These are phyloP conservation scores for Fusarium luffae DNA, from an alignment of 2,329 filamentous ascomycete species.

Conservation along the genomic window DNA sequence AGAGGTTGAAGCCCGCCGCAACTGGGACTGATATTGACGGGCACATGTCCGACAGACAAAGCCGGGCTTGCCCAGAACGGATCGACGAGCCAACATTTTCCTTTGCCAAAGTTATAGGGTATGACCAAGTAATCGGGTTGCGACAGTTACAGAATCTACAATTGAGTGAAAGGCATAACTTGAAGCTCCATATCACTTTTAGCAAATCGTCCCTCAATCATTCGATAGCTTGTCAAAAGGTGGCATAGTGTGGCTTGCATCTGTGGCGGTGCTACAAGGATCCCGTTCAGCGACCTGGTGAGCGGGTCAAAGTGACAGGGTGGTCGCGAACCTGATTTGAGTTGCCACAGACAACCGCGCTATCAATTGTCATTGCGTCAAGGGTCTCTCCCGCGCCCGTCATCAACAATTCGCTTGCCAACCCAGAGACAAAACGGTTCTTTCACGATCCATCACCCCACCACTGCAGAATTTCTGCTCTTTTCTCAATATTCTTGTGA, in stretches of 20 bases:
- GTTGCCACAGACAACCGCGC: constrained; percentile 57
- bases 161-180: constrained; percentile 25
- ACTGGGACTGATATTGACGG: constrained; percentile 51
- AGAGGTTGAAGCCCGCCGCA: constrained; percentile 57
- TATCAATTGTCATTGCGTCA: constrained; percentile 49
- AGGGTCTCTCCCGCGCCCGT: constrained; percentile 39
- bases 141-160: constrained; percentile 1
- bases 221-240: constrained; percentile 38
- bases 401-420: constrained; percentile 42
- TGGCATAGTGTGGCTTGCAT: constrained; percentile 16
- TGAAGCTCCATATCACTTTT: constrained; percentile 25
- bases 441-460: constrained; percentile 39
- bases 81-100: constrained; percentile 46
- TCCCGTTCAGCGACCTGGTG: not conserved
- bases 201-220: constrained; percentile 34
- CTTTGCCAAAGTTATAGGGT: not conserved
- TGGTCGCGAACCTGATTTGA: constrained; percentile 29
- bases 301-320: constrained; percentile 43
- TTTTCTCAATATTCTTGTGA: constrained; percentile 10
- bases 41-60: constrained; percentile 62
- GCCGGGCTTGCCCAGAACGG: constrained; percentile 43
- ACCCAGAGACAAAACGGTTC: constrained; percentile 33
- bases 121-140: constrained; percentile 4
- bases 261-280: constrained; percentile 26
- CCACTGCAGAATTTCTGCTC: constrained; percentile 16